Evolutionary conservation across 257 asterid species (phyloP).

Genomic region (Nicotiana sylvestris): DNA sequence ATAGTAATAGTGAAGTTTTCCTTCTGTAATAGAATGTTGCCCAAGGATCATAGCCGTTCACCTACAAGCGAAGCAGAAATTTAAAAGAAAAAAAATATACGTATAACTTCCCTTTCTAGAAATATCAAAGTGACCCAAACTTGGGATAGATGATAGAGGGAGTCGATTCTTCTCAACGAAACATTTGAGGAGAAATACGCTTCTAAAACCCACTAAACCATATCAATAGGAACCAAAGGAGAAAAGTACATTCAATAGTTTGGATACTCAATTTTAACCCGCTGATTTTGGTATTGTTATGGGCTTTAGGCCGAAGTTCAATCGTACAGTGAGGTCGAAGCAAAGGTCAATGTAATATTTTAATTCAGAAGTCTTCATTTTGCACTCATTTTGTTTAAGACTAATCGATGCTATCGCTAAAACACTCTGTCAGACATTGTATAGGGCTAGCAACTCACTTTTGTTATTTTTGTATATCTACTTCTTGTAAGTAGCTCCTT

Average conservation of each 20-base stretch:
- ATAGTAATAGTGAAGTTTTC: background rate
- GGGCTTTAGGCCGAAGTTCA: background rate
- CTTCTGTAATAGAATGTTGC: background rate
- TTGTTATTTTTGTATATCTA: no score
- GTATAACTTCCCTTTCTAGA: background rate
- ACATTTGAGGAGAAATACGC: background rate
- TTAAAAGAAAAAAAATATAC: background rate
- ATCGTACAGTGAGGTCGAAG: background rate
- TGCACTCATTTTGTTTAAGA: background rate
- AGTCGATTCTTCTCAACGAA: background rate
- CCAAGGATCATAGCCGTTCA: background rate
- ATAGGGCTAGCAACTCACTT: no score
- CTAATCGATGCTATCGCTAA: background rate
- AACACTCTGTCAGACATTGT: background rate
- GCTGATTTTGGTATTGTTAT: no score
- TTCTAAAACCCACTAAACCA: background rate
- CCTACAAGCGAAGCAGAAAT: background rate
- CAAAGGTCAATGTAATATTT: background rate
- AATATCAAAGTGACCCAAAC: background rate
- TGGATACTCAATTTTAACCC: no score
- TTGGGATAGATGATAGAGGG: background rate
- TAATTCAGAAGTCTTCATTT: background rate
- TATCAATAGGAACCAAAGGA: background rate
- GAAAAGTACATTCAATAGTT: background rate
- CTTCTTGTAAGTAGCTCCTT: no score